phyloP scores from a whole-genome alignment of 352 stramenopile species.

The Pythium monospermum region DNA sequence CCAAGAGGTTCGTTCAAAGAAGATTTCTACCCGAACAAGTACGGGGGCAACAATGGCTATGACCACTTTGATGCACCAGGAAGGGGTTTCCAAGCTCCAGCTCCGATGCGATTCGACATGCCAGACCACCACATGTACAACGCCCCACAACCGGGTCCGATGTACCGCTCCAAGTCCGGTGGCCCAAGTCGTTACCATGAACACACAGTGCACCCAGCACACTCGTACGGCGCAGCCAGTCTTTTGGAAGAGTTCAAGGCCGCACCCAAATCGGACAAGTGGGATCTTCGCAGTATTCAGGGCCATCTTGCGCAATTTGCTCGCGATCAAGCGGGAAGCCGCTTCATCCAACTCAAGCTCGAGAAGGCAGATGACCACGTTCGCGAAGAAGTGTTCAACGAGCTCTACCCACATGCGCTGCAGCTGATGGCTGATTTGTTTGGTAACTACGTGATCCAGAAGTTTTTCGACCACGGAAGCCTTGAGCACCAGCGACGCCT shows the following conservation, averaged over 20 bases:
- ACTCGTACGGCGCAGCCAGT: slow-evolving; percentile 65
- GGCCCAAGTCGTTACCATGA: slow-evolving; percentile 10
- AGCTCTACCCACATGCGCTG: slow-evolving; percentile 78
- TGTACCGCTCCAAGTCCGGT: slow-evolving; percentile 18
- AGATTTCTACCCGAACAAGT: slow-evolving; percentile 9
- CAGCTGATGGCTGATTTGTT: slow-evolving; percentile 94
- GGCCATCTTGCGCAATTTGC: slow-evolving; percentile 84
- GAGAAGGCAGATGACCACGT: slow-evolving; percentile 74
- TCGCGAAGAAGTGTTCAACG: slow-evolving; percentile 73
- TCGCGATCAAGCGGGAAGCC: slow-evolving; percentile 77
- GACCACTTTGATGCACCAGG: slow-evolving; percentile 1
- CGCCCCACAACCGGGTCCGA: background rate
- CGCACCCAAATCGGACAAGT: slow-evolving; percentile 68
- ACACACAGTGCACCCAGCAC: slow-evolving; percentile 40
- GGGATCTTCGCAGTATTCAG: slow-evolving; percentile 73
- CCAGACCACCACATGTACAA: slow-evolving; percentile 13
- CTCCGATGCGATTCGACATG: slow-evolving; percentile 2
- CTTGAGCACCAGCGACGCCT: slow-evolving; percentile 84
- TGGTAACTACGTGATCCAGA: slow-evolving; percentile 99
- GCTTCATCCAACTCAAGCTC: slow-evolving; percentile 88
- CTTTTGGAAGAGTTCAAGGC: slow-evolving; percentile 82
- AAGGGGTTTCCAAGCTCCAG: slow-evolving; percentile 5
- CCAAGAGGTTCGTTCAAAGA: slow-evolving; percentile 4
- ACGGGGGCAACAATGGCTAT: slow-evolving; percentile 4
- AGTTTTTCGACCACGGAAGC: slow-evolving; percentile 94